These are phyloP conservation scores for Phytophthora citricola DNA, from an alignment of 352 stramenopile species.

Conservation along the genomic window DNA sequence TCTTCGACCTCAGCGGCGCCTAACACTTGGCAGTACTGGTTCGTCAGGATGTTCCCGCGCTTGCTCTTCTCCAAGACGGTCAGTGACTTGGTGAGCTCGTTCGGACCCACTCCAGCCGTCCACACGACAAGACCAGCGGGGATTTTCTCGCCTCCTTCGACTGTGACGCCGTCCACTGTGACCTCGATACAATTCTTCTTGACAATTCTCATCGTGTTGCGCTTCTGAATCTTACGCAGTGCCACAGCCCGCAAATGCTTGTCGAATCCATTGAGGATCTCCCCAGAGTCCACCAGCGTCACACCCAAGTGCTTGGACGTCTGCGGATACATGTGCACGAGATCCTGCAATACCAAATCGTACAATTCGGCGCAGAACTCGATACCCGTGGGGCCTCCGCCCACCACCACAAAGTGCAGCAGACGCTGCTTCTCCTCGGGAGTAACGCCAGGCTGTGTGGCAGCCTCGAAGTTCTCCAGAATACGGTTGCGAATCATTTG, in stretches of 20 bases:
- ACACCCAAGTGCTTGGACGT: conserved; percentile 76
- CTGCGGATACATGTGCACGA: conserved; percentile 82
- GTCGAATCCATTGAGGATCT: conserved; percentile 83
- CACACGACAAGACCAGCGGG: conserved; percentile 75
- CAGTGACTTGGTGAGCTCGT: conserved; percentile 82
- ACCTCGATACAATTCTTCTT: conserved; percentile 85
- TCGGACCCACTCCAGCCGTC: conserved; percentile 80
- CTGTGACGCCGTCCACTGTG: conserved; percentile 61
- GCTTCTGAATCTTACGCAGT: conserved; percentile 79
- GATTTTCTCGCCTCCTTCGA: conserved; percentile 67
- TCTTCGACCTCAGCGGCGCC: conserved; percentile 65
- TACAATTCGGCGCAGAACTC: conserved; percentile 98
- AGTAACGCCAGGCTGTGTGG: conserved; percentile 86
- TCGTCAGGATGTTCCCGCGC: conserved; percentile 83
- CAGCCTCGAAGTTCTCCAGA: conserved; percentile 95
- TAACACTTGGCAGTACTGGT: conserved; percentile 85
- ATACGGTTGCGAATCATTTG: conserved; percentile 84
- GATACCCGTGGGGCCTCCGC: conserved; percentile 94
- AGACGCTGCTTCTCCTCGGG: conserved; percentile 90
- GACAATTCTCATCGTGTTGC: conserved; percentile 81
- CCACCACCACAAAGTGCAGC: conserved; percentile 98
- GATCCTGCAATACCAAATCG: conserved; percentile 93
- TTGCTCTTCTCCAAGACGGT: conserved; percentile 80
- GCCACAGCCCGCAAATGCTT: conserved; percentile 70
- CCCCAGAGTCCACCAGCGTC: conserved; percentile 72